Base-by-base conservation (phyloP, 257 asterid genomes). In the Solanum habrochaites region DNA sequence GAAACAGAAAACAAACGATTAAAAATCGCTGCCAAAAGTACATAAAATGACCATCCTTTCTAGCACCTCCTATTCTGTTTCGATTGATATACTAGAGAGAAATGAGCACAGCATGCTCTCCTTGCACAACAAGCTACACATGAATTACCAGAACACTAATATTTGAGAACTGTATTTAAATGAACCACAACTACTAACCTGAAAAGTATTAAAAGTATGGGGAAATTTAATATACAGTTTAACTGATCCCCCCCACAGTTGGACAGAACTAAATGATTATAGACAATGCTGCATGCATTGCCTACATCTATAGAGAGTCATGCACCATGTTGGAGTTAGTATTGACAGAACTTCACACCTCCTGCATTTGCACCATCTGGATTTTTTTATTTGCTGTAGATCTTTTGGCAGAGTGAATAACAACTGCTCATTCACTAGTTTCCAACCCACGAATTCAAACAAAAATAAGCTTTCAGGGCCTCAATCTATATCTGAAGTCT, bases 351-450 rank as follows among this genome's bases (percentile, higher is more conserved):
- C 86, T 14, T 78, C 87, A 70, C 70, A 70, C 70, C 87, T 87
- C 85, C 69, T 11, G 69, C 74, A 72, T 32, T 86, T 86, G 86
- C 88, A 86, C 82, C 89, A 86, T 86, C 90, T 86, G 35, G 86
- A 23, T 77, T 74, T 86, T 85, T 82, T 88, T 74, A 84, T 88
- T 88, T 83, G 27, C 78, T 60, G 87, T 86, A 83, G 85, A 90
- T 89, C 89, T 58, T 78, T 87, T 81, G 18, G 42, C 83, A 85
- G n/a, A 85, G 37, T 82, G 40, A 87, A 89, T 58, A 88, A 75
- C 85, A 73, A 71, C 90, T 49, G 43, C 85, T 40, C 67, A 71
- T 13, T 90, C 87, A 91, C 82, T 82, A 78, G 87, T 85, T 88
- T 85, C 72, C 56, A 87, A 86, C 74, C 86, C 90, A 86, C 86